phyloP scores from a whole-genome alignment of 225 moss, liverwort and hornwort genomes.

The Polytrichum formosum region DNA sequence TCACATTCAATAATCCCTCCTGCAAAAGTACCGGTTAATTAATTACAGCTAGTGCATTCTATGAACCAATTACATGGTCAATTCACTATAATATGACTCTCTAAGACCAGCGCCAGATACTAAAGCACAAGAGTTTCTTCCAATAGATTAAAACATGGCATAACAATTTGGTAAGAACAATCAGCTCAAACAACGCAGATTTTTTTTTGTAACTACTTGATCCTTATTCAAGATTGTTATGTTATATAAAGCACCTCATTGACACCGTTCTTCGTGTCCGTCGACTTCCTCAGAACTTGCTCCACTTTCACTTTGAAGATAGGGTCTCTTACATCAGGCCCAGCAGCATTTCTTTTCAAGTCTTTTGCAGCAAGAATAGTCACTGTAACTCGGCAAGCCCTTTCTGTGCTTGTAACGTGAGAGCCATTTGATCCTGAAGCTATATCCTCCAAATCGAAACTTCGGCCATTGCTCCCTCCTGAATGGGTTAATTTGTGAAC shows the following conservation, averaged over 20 bases:
- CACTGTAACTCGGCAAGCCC: slow-evolving; percentile 60
- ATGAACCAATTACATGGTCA: no score
- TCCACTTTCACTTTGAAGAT: slow-evolving; percentile 61
- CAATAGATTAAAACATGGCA: no score
- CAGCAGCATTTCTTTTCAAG: slow-evolving; percentile 44
- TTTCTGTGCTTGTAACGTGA: slow-evolving; percentile 48
- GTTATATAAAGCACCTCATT: slow-evolving; percentile 16
- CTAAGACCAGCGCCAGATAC: no score
- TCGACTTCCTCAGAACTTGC: slow-evolving; percentile 39
- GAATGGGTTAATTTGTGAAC: slow-evolving; percentile 11
- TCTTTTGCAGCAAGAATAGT: slow-evolving; percentile 51
- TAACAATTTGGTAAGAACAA: no score
- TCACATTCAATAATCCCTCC: slow-evolving; percentile 59
- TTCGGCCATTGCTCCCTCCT: slow-evolving; percentile 38
- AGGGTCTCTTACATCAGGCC: slow-evolving; percentile 53
- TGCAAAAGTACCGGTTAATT: slow-evolving; percentile 38
- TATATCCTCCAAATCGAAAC: slow-evolving; percentile 43
- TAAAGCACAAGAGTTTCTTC: no score
- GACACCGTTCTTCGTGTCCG: slow-evolving; percentile 27
- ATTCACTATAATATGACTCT: no score
- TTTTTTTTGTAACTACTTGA: no score
- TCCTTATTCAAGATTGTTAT: neutral
- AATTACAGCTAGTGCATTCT: neutral
- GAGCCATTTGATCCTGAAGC: slow-evolving; percentile 47
- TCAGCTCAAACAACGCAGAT: no score